Percentiles rank a stretch among this genome's conserved stretches.
These are phyloP conservation scores for Dinochytrium kinnereticum DNA, from an alignment of 371 early-diverging fungal genomes.

Conservation along the genomic window DNA sequence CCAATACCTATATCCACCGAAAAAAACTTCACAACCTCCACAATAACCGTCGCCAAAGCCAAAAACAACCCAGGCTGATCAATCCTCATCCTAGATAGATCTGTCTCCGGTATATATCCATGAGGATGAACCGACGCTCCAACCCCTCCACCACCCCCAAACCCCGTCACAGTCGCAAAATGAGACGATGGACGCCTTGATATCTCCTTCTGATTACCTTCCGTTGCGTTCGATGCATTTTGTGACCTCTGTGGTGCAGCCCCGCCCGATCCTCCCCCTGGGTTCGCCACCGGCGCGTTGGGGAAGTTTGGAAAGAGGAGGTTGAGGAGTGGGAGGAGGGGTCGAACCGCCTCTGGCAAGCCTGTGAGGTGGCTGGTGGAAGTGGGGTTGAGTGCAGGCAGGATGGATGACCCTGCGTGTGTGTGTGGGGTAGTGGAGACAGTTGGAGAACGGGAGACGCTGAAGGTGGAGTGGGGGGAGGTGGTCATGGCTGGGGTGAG, in stretches of 20 bases:
- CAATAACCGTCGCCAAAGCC: slow-evolving; percentile 7
- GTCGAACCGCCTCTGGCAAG: background rate
- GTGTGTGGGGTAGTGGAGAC: background rate
- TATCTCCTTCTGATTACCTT: background rate
- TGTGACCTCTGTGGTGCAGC: background rate
- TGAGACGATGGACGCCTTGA: background rate
- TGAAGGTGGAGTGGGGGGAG: background rate
- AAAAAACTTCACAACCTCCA: slow-evolving; percentile 14
- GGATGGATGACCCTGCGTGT: background rate
- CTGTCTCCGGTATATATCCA: slow-evolving; percentile 5
- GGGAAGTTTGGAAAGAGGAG: slow-evolving; percentile 9
- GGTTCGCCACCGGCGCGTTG: background rate
- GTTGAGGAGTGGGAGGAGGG: slow-evolving; percentile 14
- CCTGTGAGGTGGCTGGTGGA: background rate
- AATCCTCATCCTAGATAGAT: slow-evolving; percentile 13
- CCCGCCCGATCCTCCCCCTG: background rate
- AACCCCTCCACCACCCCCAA: background rate
- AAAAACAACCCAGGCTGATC: slow-evolving; percentile 13
- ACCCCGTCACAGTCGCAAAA: background rate
- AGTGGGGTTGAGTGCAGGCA: background rate
- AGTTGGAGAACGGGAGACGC: background rate
- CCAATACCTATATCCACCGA: background rate
- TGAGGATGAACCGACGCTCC: background rate
- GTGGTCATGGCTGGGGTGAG: background rate
- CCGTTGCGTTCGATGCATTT: background rate